phyloP scores from a whole-genome alignment of 2,329 filamentous ascomycete species.

The Zasmidium citrigriseum region DNA sequence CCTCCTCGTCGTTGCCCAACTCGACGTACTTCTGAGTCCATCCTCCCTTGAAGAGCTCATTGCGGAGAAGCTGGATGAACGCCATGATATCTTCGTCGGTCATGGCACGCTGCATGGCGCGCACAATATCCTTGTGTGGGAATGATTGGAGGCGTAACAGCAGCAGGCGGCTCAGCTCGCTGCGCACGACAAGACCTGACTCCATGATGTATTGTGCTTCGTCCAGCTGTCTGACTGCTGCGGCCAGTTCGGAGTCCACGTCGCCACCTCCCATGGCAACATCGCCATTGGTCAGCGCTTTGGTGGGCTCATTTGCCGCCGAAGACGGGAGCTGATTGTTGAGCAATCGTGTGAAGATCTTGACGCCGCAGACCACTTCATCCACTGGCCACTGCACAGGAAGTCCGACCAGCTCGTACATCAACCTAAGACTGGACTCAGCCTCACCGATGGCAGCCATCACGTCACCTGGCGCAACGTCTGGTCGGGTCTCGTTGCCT shows the following conservation, averaged over 20 bases:
- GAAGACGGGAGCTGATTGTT: slow-evolving; percentile 43
- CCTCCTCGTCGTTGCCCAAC: slow-evolving; percentile 46
- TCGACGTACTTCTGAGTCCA: slow-evolving; percentile 76
- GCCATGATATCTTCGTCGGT: slow-evolving; percentile 68
- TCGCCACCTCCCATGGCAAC: slow-evolving; percentile 34
- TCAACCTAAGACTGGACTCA: slow-evolving; percentile 68
- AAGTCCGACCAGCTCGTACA: slow-evolving; percentile 64
- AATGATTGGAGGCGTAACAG: slow-evolving; percentile 70
- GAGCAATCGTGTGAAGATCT: slow-evolving; percentile 68
- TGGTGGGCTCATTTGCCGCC: slow-evolving; percentile 10
- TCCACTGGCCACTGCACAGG: slow-evolving; percentile 65
- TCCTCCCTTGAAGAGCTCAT: slow-evolving; percentile 71
- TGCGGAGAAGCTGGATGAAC: slow-evolving; percentile 70
- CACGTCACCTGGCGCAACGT: slow-evolving; percentile 55
- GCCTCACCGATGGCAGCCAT: slow-evolving; percentile 63
- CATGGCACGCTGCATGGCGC: slow-evolving; percentile 64
- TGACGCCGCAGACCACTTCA: slow-evolving; percentile 68
- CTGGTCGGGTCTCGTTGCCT: slow-evolving; percentile 41
- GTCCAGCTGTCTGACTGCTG: slow-evolving; percentile 58
- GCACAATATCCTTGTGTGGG: slow-evolving; percentile 60
- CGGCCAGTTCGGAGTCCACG: slow-evolving; percentile 37
- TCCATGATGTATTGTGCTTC: slow-evolving; percentile 68
- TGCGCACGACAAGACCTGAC: slow-evolving; percentile 63
- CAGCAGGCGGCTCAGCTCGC: slow-evolving; percentile 65
- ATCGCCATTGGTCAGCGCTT: slow-evolving; percentile 47